Base-by-base conservation (phyloP, 306 rosid genomes). In the Quercus berberidifolia region DNA sequence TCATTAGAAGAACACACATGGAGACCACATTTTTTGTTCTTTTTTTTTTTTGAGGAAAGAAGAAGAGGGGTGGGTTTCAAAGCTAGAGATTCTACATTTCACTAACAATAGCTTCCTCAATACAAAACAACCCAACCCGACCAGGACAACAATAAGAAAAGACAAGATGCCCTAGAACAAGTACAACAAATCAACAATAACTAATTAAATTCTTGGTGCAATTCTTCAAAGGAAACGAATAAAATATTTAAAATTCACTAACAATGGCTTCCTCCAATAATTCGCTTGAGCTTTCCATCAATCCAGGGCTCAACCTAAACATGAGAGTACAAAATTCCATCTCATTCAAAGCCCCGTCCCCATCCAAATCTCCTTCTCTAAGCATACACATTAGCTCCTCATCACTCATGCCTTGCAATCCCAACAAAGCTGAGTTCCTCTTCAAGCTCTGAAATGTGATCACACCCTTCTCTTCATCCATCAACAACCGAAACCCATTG, bases 271-370 rank as follows among this genome's bases (percentile, higher is more conserved):
- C 91, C 58, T 84, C 89, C 84, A 92, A 67, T 52, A 92, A 82
- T 2, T 80, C n/a, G 76, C 80, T 85, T 9, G 94, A 89, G 30
- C 72, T 70, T 31, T 79, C 75, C 97, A 94, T 94, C 84, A 94
- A 85, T 51, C 78, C 84, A 82, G 98, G 98, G 60, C 98, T 94
- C 71, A 94, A 56, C 86, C 89, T 88, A 74, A 94, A 86, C 98
- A 92, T 92, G 58, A 94, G 93, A 3, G 90, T 91, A 46, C 91
- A 94, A 60, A 94, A 94, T 81, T 92, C 98, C 96, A 88, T 89
- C 82, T 92, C 93, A 70, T 80, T 77, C 46, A 94, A 84, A 68
- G 90, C 91, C 4, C 90, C 94, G 85, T 92, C 94, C 0, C 94
- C 94, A 76, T 94, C 97, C 62, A 85, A 58, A 82, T 94, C 98